Conservation (phyloP, 345 rosid genomes). For the Lenwebbia sp. region DNA sequence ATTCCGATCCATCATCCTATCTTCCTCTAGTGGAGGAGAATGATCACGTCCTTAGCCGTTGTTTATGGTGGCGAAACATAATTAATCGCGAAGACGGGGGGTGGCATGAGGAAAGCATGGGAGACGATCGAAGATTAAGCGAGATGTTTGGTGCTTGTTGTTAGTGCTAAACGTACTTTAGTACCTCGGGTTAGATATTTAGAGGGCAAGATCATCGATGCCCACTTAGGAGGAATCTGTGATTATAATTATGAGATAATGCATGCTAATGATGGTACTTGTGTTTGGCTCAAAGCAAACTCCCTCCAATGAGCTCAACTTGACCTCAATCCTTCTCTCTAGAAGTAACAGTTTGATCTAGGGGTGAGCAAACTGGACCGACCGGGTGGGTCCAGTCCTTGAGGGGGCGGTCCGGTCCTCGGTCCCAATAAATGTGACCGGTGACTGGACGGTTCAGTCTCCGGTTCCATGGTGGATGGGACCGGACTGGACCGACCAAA, state of each 20-base stretch:
- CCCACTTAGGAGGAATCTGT: neutral
- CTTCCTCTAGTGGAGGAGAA: neutral
- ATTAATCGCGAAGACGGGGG: neutral
- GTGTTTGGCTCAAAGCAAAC: neutral
- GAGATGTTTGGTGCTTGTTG: neutral
- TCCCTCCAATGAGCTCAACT: neutral
- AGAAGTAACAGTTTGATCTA: neutral
- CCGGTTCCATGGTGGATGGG: too few relatives aligned
- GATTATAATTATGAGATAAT: neutral
- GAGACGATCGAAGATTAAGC: neutral
- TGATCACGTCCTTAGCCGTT: neutral
- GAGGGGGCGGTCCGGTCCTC: too few relatives aligned
- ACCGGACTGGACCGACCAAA: too few relatives aligned
- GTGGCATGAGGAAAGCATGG: neutral
- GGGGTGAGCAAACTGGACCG: too few relatives aligned
- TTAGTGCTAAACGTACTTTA: neutral
- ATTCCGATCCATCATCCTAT: neutral
- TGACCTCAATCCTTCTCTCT: neutral
- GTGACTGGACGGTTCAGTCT: too few relatives aligned
- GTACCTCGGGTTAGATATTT: neutral
- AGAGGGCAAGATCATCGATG: neutral
- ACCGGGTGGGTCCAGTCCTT: too few relatives aligned
- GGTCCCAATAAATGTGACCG: too few relatives aligned
- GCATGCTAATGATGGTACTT: neutral
- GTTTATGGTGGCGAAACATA: neutral